Percentiles rank a stretch among this genome's conserved stretches.
Conservation (phyloP, 768 basidiomycete species). For the Xerocomellus chrysenteron region DNA sequence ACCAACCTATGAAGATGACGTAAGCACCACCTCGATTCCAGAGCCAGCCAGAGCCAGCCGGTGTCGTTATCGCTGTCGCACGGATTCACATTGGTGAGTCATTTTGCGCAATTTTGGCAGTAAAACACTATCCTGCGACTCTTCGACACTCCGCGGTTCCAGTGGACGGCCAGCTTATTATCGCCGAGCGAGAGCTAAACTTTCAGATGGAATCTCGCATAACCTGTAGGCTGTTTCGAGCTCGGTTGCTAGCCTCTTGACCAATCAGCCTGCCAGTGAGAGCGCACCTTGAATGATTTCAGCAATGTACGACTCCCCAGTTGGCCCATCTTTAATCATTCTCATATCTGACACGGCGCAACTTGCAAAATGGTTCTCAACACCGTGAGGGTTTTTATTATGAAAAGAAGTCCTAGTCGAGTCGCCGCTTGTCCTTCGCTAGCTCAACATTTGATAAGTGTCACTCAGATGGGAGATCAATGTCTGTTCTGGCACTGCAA, state of each 20-base stretch:
- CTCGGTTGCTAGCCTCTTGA: not conserved
- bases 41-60: conserved; percentile 7
- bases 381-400: not conserved
- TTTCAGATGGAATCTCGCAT: too few species aligned
- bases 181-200: too few species aligned
- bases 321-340: too few species aligned
- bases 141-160: conserved; percentile 5
- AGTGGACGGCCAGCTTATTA: not conserved
- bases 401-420: not conserved
- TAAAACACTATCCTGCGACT: not conserved
- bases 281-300: too few species aligned
- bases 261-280: not conserved
- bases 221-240: too few species aligned
- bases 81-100: not conserved
- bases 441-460: not conserved
- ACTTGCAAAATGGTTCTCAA: not conserved
- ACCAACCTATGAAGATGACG: conserved; percentile 18
- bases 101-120: conserved; percentile 4
- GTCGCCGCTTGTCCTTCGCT: not conserved
- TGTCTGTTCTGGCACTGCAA: not conserved
- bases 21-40: conserved; percentile 24
- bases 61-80: conserved; percentile 6
- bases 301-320: too few species aligned
- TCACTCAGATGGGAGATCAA: not conserved
- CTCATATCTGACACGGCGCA: too few species aligned